Conservation (phyloP, 257 asterid genomes). For the Prunella vulgaris region DNA sequence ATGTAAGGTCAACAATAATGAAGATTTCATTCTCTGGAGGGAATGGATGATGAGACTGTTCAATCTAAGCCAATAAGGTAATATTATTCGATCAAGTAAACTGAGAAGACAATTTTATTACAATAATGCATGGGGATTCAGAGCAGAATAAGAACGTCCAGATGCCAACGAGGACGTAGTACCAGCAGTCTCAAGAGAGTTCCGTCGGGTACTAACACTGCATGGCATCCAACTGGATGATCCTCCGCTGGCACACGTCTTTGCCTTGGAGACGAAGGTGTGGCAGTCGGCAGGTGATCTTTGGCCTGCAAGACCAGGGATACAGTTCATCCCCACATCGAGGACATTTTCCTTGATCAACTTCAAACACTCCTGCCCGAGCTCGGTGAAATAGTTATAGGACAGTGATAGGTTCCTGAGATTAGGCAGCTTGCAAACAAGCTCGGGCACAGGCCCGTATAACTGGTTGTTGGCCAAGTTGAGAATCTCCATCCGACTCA, state of each 20-base stretch:
- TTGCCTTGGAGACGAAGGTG: conserved; percentile 16
- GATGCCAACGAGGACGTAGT: not conserved
- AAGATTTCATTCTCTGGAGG: too few relatives aligned
- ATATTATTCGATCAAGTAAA: not conserved
- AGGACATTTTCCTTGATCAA: conserved; percentile 19
- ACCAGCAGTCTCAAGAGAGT: not conserved
- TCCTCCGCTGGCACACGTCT: conserved; percentile 4
- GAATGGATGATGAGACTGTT: too few relatives aligned
- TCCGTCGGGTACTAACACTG: not conserved
- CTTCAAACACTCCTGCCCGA: conserved; percentile 26
- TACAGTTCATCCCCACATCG: conserved; percentile 25
- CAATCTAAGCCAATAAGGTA: not conserved
- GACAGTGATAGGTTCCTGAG: conserved; percentile 19
- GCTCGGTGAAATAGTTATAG: conserved; percentile 20
- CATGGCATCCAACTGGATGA: conserved; percentile 11
- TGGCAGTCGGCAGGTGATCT: conserved; percentile 23
- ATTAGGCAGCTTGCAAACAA: conserved; percentile 20
- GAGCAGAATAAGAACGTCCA: conserved; percentile 4
- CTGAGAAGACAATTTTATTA: not conserved
- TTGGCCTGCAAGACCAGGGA: conserved; percentile 28
- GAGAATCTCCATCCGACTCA: conserved; percentile 25
- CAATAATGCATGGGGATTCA: conserved; percentile 5
- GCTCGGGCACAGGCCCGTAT: conserved; percentile 25
- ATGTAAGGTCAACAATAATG: too few relatives aligned
- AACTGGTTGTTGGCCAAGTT: conserved; percentile 23